A percentile compares a stretch with the other conserved stretches of the same genome.
Conservation (phyloP, 2,329 filamentous ascomycete species). For the Aspergillus tamarii region DNA sequence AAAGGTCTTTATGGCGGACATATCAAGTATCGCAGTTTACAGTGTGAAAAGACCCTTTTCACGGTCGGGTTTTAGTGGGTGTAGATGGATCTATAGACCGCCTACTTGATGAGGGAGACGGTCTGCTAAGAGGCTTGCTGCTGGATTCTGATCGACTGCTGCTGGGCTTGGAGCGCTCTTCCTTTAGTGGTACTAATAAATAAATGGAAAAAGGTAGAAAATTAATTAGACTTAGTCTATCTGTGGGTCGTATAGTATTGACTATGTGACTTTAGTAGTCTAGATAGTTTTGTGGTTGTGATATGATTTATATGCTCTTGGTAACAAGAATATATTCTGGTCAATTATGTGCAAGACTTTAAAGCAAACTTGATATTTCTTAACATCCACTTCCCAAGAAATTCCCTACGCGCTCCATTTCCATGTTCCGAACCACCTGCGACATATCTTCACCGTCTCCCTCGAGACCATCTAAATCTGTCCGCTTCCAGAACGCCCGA, state of each 20-base stretch:
- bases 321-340: background rate
- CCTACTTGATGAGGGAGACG: background rate
- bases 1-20: background rate
- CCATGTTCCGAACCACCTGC: slow-evolving; percentile 9
- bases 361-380: background rate
- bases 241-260: background rate
- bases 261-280: background rate
- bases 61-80: background rate
- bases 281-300: background rate
- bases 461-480: slow-evolving; percentile 48
- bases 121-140: background rate
- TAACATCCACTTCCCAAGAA: slow-evolving; percentile 24
- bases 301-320: background rate
- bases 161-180: background rate
- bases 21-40: background rate
- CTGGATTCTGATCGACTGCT: background rate
- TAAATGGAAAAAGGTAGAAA: background rate
- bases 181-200: no score
- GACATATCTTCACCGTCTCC: slow-evolving; percentile 23
- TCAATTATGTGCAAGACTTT: background rate
- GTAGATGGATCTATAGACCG: background rate
- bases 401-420: slow-evolving; percentile 12
- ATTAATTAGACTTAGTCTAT: background rate
- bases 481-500: slow-evolving; percentile 76
- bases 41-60: background rate